phyloP scores from a whole-genome alignment of 257 asterid genomes.

The Scutellaria galericulata region DNA sequence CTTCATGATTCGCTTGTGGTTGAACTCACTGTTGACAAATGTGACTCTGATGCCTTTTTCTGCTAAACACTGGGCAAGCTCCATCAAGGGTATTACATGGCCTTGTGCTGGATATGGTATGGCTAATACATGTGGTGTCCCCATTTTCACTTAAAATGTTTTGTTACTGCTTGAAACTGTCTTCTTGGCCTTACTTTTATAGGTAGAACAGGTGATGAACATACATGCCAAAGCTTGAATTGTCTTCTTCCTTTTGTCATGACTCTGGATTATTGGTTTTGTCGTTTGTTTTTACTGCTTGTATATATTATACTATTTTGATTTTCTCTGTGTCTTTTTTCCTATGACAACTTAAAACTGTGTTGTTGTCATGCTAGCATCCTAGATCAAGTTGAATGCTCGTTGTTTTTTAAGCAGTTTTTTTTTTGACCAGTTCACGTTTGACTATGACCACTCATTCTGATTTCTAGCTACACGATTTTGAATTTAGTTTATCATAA shows the following conservation, averaged over 20 bases:
- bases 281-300: no score
- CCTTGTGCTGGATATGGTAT: conserved; percentile 84
- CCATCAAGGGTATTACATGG: conserved; percentile 72
- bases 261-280: neutral
- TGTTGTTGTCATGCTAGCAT: no score
- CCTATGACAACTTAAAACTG: no score
- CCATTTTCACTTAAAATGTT: conserved; percentile 36
- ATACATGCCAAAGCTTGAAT: neutral
- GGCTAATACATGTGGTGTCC: conserved; percentile 53
- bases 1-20: conserved; percentile 49
- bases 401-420: neutral
- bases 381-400: neutral
- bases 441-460: no score
- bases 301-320: no score
- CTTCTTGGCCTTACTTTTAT: neutral
- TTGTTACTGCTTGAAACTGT: neutral
- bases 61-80: conserved; percentile 50
- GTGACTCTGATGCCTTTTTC: conserved; percentile 52
- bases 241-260: neutral
- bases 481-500: no score
- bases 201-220: neutral
- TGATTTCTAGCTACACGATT: no score
- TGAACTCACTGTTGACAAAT: conserved; percentile 56
- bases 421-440: neutral
- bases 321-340: no score